A percentile compares a stretch with the other conserved stretches of the same genome.
These are phyloP conservation scores for Colletotrichum sp. DNA, from an alignment of 2,329 filamentous ascomycete genomes.

Conservation along the genomic window DNA sequence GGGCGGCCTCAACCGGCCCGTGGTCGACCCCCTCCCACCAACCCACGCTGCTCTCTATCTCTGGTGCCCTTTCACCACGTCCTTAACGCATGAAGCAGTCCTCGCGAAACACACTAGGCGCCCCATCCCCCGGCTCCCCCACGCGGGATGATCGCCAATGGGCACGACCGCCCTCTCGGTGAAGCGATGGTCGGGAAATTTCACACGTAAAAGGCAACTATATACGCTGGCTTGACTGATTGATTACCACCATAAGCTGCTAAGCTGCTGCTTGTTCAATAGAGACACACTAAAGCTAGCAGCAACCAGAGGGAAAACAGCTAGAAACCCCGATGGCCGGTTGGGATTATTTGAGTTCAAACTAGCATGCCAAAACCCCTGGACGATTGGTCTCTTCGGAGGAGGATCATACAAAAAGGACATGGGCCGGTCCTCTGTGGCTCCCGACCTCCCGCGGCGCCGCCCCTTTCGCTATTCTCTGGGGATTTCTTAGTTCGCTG, in stretches of 20 bases:
- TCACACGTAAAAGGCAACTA: neutral
- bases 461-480: neutral
- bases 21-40: neutral
- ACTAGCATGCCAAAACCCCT: neutral
- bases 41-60: neutral
- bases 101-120: neutral
- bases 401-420: neutral
- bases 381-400: neutral
- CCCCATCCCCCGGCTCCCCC: neutral
- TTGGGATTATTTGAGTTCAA: conserved; percentile 7
- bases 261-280: neutral
- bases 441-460: neutral
- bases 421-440: neutral
- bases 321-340: neutral
- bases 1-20: neutral
- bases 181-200: neutral
- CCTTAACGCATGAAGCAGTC: neutral
- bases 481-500: neutral
- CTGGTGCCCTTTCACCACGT: neutral
- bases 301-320: neutral
- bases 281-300: too few species aligned
- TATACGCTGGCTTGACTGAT: neutral
- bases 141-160: conserved; percentile 8
- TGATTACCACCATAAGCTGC: neutral
- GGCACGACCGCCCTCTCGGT: conserved; percentile 1